Conservation (phyloP, 2,329 filamentous ascomycete species). For the Alternaria arborescens region DNA sequence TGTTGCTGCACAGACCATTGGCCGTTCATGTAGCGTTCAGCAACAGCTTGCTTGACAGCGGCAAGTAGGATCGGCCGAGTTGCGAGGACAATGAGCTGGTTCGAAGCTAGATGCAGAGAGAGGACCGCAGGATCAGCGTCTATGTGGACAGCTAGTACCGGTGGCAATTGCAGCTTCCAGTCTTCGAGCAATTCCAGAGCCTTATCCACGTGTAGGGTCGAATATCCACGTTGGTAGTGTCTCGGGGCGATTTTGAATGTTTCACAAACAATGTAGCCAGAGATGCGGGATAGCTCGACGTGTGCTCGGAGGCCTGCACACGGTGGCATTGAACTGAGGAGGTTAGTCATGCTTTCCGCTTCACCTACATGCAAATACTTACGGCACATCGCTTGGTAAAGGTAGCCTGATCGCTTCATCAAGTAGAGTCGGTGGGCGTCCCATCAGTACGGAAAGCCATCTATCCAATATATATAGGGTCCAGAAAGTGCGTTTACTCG, state of each 20-base stretch:
- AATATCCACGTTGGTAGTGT: slow-evolving; percentile 11
- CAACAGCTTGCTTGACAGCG: slow-evolving; percentile 35
- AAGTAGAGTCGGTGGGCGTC: slow-evolving; percentile 34
- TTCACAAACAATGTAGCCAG: slow-evolving; percentile 38
- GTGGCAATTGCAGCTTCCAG: slow-evolving; percentile 31
- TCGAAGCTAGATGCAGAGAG: slow-evolving; percentile 35
- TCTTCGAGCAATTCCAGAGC: slow-evolving; percentile 32
- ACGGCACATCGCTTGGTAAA: slow-evolving; percentile 32
- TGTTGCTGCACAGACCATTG: slow-evolving; percentile 21
- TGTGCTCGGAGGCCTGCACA: slow-evolving; percentile 35
- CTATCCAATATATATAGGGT: slow-evolving; percentile 39
- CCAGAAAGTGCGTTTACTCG: slow-evolving; percentile 33
- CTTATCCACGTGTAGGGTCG: slow-evolving; percentile 23
- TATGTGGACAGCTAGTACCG: slow-evolving; percentile 17
- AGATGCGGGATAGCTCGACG: slow-evolving; percentile 34
- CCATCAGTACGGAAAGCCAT: slow-evolving; percentile 41
- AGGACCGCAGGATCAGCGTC: slow-evolving; percentile 32
- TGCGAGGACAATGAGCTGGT: slow-evolving; percentile 36
- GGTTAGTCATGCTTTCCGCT: slow-evolving; percentile 11
- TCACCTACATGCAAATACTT: slow-evolving; percentile 13
- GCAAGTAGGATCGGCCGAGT: slow-evolving; percentile 37
- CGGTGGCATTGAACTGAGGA: slow-evolving; percentile 29
- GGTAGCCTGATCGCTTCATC: slow-evolving; percentile 37
- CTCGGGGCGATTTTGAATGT: slow-evolving; percentile 35
- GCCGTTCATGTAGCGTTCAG: slow-evolving; percentile 25